Base-by-base conservation (phyloP, 805 yeast species). In the Ogataea sp. region DNA sequence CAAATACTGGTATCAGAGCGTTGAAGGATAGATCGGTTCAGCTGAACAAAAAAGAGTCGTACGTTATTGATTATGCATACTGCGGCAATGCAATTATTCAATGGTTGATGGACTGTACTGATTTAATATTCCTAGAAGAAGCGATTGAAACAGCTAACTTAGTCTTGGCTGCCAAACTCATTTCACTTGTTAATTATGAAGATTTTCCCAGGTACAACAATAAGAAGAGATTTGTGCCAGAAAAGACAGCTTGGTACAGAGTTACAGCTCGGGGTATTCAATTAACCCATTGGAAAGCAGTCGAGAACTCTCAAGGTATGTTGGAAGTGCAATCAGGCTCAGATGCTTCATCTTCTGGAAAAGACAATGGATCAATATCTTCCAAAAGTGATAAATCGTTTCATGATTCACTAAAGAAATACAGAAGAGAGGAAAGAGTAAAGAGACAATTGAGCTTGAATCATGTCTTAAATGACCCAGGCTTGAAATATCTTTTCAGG, bases 41-140 rank as follows among this genome's bases (percentile, higher is more conserved):
- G 27, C 37, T 20, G 21, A 29, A 20, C 8, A 47, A 43, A 21
- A 50, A 40, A 13, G 36, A 25, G 39, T 47, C 50, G 6, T 68
- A 71, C 43, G 40, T 46, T 4, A 51, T 70, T 2, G 61, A 67
- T n/a, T 70, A 68, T 48, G 71, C 78, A 39, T 69, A 85, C 44
- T 71, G 83, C 2, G 94, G 96, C 0, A 83, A 83, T 49, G 82
- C 93, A 0, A 64, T 82, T 0, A 71, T 79, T 59, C 96, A 88
- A 52, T 90, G 96, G 95, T 52, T 90, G 6, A 70, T 82, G 75
- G 97, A 90, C 46, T 88, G 96, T 52, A 83, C 96, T 1, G 93
- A 85, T 51, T 65, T 80, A 1, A 55, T 78, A 47, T 68, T 68
- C 38, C 53, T 59, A 0, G 61, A 62, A 11, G 84, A 77, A 42